phyloP scores from a whole-genome alignment of 2,329 filamentous ascomycete species.

The Aspergillus ruber region DNA sequence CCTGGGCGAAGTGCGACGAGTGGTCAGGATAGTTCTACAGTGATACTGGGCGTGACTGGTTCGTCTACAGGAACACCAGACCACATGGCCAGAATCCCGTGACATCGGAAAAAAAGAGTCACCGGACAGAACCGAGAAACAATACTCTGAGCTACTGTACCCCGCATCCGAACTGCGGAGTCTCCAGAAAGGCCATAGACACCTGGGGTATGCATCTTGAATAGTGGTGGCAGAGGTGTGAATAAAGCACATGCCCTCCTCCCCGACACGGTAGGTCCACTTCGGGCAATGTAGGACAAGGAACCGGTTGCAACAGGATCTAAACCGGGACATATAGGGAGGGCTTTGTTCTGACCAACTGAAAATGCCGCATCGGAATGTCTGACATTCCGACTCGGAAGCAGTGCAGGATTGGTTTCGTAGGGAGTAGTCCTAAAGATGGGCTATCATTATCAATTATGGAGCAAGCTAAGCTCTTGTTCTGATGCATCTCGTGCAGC shows the following conservation, averaged over 20 bases:
- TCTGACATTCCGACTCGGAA: background rate
- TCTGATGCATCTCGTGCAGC: background rate
- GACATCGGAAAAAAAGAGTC: too few species aligned
- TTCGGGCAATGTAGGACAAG: conserved; percentile 1
- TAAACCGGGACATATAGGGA: too few species aligned
- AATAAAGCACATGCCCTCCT: background rate
- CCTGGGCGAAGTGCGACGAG: too few species aligned
- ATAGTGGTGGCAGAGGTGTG: background rate
- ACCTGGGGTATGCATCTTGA: background rate
- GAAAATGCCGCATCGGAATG: background rate
- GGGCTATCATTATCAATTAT: too few species aligned
- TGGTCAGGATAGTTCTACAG: too few species aligned
- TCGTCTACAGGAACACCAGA: too few species aligned
- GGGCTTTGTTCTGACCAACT: background rate
- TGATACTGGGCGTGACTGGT: too few species aligned
- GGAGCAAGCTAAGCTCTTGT: too few species aligned
- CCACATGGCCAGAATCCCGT: too few species aligned
- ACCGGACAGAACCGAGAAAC: too few species aligned
- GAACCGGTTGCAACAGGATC: background rate
- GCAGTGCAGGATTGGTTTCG: too few species aligned
- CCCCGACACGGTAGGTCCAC: background rate
- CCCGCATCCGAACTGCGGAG: background rate
- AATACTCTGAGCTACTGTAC: background rate
- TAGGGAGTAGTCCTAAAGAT: too few species aligned
- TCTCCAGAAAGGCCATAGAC: background rate